Conservation (phyloP, 768 basidiomycete genomes). For the Phaeotremella fagi region DNA sequence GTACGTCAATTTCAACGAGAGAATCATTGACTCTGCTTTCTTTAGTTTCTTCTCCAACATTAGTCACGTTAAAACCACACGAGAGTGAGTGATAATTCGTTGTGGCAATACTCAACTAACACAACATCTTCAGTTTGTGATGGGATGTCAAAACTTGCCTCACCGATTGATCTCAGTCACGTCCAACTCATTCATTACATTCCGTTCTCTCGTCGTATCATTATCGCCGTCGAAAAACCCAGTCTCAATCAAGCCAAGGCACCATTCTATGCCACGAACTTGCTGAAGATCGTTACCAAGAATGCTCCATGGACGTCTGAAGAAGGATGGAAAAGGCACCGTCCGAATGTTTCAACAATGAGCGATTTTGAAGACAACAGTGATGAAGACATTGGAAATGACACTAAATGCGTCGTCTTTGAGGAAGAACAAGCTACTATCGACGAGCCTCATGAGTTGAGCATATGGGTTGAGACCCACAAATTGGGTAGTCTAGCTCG, state of each 20-base stretch:
- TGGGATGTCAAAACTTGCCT: too few relatives aligned
- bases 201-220: slow-evolving; percentile 22
- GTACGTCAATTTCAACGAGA: too few relatives aligned
- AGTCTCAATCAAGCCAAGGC: too few relatives aligned
- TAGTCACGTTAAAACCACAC: not conserved
- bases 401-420: not conserved
- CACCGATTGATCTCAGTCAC: too few relatives aligned
- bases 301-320: slow-evolving; percentile 36
- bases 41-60: not conserved
- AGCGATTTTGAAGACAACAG: slow-evolving; percentile 9
- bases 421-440: slow-evolving; percentile 26
- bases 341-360: not conserved
- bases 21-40: not conserved
- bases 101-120: too few relatives aligned
- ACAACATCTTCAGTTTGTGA: too few relatives aligned
- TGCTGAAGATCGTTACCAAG: too few relatives aligned
- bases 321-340: slow-evolving; percentile 33
- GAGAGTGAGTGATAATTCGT: not conserved
- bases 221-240: slow-evolving; percentile 10
- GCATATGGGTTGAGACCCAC: slow-evolving; percentile 11
- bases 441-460: slow-evolving; percentile 19
- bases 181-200: slow-evolving; percentile 26
- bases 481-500: not conserved
- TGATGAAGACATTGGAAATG: not conserved
- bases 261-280: too few relatives aligned